Evolutionary conservation across 2,329 filamentous ascomycete genomes (phyloP).

Genomic region (Emmonsia crescens): DNA sequence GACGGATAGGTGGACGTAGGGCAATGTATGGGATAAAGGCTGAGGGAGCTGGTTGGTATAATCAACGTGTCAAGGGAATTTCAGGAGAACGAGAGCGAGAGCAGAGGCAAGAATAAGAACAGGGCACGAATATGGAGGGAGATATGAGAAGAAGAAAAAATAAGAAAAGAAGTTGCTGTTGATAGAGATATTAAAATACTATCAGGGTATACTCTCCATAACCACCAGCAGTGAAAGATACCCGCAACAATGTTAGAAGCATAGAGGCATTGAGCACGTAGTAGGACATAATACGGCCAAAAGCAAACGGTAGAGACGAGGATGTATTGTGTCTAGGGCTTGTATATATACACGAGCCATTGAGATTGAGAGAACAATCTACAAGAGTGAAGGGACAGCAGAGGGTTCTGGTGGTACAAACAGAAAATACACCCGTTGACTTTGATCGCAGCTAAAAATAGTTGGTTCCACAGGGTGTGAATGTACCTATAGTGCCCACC

Average conservation of each 20-base stretch:
- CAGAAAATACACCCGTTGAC: neutral
- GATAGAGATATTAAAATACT: neutral
- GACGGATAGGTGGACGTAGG: neutral
- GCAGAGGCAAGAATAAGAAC: neutral
- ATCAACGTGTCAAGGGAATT: neutral
- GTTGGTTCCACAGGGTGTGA: neutral
- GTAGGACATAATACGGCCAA: neutral
- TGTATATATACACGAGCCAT: neutral
- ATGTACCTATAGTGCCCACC: neutral
- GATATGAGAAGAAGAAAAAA: neutral
- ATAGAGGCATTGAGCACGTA: neutral
- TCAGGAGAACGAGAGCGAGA: neutral
- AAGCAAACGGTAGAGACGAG: neutral
- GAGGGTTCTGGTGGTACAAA: neutral
- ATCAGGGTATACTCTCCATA: neutral
- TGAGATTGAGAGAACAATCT: constrained; percentile 2
- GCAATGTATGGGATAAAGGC: neutral
- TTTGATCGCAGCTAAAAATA: neutral
- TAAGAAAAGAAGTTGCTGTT: neutral
- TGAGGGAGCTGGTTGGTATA: neutral
- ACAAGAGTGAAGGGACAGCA: neutral
- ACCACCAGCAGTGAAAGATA: neutral
- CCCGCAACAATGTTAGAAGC: neutral
- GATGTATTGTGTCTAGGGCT: neutral
- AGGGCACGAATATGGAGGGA: neutral